phyloP scores from a whole-genome alignment of 2,329 filamentous ascomycete species.

The Macrophomina phaseolina region DNA sequence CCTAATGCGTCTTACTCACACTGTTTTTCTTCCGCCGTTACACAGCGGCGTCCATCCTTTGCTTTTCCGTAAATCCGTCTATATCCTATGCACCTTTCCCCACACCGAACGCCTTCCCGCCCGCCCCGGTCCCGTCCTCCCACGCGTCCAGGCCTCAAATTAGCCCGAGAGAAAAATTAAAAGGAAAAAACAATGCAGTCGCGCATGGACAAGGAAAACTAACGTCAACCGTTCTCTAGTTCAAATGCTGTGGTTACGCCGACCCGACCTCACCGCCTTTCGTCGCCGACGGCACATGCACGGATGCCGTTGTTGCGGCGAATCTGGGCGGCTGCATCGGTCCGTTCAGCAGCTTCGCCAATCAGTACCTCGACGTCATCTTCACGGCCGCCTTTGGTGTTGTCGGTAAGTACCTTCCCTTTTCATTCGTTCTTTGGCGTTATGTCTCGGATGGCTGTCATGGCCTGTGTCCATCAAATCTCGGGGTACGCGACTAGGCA shows the following conservation, averaged over 20 bases:
- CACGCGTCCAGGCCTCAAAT: constrained; percentile 9
- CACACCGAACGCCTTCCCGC: constrained; percentile 2
- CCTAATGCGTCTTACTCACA: constrained; percentile 20
- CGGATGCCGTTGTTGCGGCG: constrained; percentile 72
- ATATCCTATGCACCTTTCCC: constrained; percentile 17
- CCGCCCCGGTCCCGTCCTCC: neutral
- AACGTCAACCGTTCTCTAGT: constrained; percentile 53
- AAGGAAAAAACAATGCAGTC: neutral
- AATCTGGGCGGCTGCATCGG: constrained; percentile 72
- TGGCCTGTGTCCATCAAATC: neutral
- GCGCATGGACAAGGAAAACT: constrained; percentile 22
- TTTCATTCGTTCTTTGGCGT: neutral
- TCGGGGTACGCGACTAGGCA: no score
- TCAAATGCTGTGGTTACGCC: constrained; percentile 79
- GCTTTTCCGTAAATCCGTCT: constrained; percentile 22
- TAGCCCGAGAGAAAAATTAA: neutral
- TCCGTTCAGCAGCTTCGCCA: constrained; percentile 71
- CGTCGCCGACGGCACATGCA: constrained; percentile 70
- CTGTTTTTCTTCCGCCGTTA: constrained; percentile 23
- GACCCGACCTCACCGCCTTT: constrained; percentile 73
- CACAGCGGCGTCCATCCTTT: constrained; percentile 13
- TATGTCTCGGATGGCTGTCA: neutral
- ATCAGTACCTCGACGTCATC: constrained; percentile 73
- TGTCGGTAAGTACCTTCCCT: constrained; percentile 59
- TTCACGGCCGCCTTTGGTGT: constrained; percentile 83